A percentile compares a stretch with the other conserved stretches of the same genome.
Conservation (phyloP, 148 eudicot species). For the Rhododendron vialii region DNA sequence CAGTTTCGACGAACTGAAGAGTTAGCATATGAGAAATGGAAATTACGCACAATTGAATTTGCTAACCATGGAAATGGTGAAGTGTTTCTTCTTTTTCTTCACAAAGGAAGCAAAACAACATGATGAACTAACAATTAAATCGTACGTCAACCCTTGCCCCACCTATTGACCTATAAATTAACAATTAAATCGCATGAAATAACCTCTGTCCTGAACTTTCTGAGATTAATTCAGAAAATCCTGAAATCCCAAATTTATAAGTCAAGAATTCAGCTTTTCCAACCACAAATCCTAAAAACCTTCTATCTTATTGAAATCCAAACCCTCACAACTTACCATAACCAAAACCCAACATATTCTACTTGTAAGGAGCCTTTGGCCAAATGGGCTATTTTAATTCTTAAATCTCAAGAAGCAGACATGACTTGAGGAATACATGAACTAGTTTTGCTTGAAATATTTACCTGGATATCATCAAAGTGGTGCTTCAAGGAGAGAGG, state of each 20-base stretch:
- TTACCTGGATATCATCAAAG: neutral
- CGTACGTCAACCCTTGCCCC: neutral
- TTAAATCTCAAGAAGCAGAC: neutral
- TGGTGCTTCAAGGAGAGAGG: neutral
- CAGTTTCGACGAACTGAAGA: neutral
- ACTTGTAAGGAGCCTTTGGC: neutral
- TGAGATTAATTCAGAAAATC: neutral
- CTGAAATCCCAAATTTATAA: neutral
- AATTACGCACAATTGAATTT: neutral
- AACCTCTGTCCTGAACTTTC: neutral
- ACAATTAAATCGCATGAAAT: neutral
- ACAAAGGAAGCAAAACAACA: neutral
- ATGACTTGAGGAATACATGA: neutral
- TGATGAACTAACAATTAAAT: no score
- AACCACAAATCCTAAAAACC: neutral
- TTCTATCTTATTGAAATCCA: neutral
- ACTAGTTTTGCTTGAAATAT: neutral
- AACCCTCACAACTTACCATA: neutral
- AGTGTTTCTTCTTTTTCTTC: neutral
- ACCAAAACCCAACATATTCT: neutral
- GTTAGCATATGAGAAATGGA: neutral
- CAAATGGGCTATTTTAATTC: neutral
- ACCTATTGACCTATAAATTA: neutral
- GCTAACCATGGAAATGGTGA: neutral
- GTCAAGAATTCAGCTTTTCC: neutral